Evolutionary conservation across 2,329 filamentous ascomycete species (phyloP).

Genomic region (Cadophora malorum): DNA sequence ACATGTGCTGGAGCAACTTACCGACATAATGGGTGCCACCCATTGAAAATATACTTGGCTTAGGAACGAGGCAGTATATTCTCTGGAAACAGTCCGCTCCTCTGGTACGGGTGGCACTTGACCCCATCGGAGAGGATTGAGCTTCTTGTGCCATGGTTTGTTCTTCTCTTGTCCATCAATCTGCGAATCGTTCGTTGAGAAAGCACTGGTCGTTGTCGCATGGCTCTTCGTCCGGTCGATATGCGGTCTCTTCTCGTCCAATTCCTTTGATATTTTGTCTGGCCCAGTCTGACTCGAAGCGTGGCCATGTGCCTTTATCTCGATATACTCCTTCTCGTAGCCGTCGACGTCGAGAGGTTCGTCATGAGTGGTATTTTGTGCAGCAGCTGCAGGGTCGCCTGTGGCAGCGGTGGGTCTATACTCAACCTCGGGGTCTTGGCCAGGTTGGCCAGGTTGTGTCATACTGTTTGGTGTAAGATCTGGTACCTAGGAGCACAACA

Average conservation of each 20-base stretch:
- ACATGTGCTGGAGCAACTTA: constrained; percentile 49
- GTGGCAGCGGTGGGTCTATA: neutral
- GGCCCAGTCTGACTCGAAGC: constrained; percentile 34
- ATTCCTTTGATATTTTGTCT: constrained; percentile 22
- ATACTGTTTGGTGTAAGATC: neutral
- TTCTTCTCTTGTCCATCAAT: constrained; percentile 44
- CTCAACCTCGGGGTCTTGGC: constrained; percentile 14
- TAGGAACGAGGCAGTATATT: constrained; percentile 76
- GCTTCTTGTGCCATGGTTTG: constrained; percentile 68
- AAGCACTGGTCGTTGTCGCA: constrained; percentile 59
- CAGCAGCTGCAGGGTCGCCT: constrained; percentile 19
- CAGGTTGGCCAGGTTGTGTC: constrained; percentile 6
- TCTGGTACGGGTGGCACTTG: constrained; percentile 60
- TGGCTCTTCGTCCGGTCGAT: constrained; percentile 56
- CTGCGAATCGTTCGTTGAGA: constrained; percentile 50
- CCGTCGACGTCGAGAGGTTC: constrained; percentile 35
- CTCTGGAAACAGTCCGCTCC: constrained; percentile 62
- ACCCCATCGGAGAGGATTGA: constrained; percentile 69
- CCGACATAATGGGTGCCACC: constrained; percentile 87
- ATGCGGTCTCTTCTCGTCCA: constrained; percentile 41
- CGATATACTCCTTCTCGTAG: constrained; percentile 41
- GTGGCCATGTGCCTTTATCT: constrained; percentile 34
- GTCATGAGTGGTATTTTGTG: constrained; percentile 29
- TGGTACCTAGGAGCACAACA: constrained; percentile 1
- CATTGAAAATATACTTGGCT: constrained; percentile 84